Base-by-base conservation (phyloP, 768 basidiomycete genomes). In the Candolleomyces efflorescens region DNA sequence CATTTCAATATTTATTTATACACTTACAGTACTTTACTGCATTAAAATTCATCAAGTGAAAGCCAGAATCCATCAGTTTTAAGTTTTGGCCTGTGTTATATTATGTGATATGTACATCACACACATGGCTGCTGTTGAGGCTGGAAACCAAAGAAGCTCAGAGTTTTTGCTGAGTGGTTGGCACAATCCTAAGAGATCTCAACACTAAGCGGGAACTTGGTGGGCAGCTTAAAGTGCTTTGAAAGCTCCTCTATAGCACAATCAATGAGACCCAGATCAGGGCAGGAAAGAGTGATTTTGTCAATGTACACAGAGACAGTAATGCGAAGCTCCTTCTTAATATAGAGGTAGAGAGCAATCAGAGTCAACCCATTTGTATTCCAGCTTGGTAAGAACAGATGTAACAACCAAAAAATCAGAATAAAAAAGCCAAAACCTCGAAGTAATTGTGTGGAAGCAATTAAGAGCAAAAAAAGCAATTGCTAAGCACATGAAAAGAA, bases 271-370 rank as follows among this genome's bases (percentile, higher is more conserved):
- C 3, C 27, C 9, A 9, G 27, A 9, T 27, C 27, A 3, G 3
- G 3, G 9, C 27, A 27, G 27, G 27, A 3, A 27, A 27, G 27
- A 1, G 63, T 64, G 47, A 64, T 62, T 59, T 75, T 65, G 55
- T 74, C 73, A 47, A 74, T 67, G 53, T 65, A 66, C 39, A 73
- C 62, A 41, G 65, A 60, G 9, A 69, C 56, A 46, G 71, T 67
- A 18, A 69, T 56, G 3, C 54, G 53, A 17, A 63, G 58, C 3
- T 61, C 58, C 7, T 53, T 61, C 13, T 63, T 41, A 5, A 48
- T 22, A 37, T 68, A 64, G 32, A 68, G 50, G 58, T 57, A 71
- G 23, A 72, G 61, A 62, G 13, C 58, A 53, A 52, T 73, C 70
- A 38, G 66, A 64, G 2, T 59, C 50, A 5, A 66, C 46, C 7